Evolutionary conservation across 78 protist species (phyloP).

Genomic region (Neovahlkampfia damariscottae): DNA sequence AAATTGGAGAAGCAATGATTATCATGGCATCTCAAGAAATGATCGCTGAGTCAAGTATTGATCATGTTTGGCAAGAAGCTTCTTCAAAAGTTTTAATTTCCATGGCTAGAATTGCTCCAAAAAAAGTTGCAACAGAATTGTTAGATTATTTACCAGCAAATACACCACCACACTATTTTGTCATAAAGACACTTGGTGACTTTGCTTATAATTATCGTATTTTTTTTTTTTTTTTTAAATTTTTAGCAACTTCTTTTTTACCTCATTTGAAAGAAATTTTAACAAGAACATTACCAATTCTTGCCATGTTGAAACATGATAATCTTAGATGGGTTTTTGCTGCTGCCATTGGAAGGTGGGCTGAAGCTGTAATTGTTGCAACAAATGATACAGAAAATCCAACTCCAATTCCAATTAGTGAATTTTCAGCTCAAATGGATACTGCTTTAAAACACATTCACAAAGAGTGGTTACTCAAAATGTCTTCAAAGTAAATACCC

Average conservation of each 20-base stretch:
- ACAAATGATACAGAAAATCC: neutral
- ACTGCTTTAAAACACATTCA: neutral
- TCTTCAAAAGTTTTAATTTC: neutral
- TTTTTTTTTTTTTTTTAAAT: neutral
- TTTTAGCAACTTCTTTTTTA: constrained; percentile 3
- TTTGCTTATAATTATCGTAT: neutral
- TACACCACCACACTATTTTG: neutral
- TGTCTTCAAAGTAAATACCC: too few relatives aligned
- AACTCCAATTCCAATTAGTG: neutral
- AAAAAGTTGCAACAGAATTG: neutral
- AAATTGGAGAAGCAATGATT: neutral
- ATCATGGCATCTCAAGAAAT: neutral
- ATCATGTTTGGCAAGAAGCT: neutral
- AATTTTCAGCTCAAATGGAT: constrained; percentile 12
- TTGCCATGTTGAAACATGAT: constrained; percentile 22
- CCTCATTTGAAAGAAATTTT: constrained; percentile 22
- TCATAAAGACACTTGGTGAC: neutral
- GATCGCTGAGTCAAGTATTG: neutral
- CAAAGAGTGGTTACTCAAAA: too few relatives aligned
- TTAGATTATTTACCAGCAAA: neutral
- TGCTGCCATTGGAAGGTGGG: constrained; percentile 9
- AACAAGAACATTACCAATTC: constrained; percentile 10
- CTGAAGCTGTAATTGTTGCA: constrained; percentile 17
- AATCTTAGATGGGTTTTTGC: constrained; percentile 12
- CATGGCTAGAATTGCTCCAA: neutral